phyloP scores from a whole-genome alignment of 2,329 filamentous ascomycete species.

The Coniochaeta sp. region DNA sequence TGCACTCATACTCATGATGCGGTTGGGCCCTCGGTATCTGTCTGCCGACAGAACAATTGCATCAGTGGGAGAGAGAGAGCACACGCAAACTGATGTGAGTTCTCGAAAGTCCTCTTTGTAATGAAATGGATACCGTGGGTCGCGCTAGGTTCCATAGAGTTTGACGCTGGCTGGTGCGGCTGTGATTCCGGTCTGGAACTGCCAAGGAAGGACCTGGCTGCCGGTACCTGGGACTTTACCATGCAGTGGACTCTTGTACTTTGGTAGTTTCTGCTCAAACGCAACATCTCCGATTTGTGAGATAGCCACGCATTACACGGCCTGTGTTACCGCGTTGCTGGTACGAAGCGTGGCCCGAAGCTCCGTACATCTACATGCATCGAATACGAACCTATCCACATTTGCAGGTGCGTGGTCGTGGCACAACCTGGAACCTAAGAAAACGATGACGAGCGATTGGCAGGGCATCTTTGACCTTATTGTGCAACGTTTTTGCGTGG shows the following conservation, averaged over 20 bases:
- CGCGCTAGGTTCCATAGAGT: neutral
- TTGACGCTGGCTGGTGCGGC: neutral
- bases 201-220: neutral
- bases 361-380: neutral
- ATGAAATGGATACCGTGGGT: neutral
- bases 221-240: neutral
- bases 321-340: neutral
- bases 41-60: too few relatives aligned
- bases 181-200: neutral
- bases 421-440: neutral
- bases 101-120: too few relatives aligned
- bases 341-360: neutral
- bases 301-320: neutral
- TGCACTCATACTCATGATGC: too few relatives aligned
- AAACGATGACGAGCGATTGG: neutral
- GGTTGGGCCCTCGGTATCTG: too few relatives aligned
- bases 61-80: too few relatives aligned
- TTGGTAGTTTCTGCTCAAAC: neutral
- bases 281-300: neutral
- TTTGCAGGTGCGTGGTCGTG: neutral
- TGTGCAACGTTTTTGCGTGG: neutral
- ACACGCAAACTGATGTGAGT: too few relatives aligned
- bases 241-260: too few relatives aligned
- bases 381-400: neutral
- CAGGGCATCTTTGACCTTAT: neutral